phyloP scores from a whole-genome alignment of 2,329 filamentous ascomycete genomes.

The Aspergillus costaricaensis region DNA sequence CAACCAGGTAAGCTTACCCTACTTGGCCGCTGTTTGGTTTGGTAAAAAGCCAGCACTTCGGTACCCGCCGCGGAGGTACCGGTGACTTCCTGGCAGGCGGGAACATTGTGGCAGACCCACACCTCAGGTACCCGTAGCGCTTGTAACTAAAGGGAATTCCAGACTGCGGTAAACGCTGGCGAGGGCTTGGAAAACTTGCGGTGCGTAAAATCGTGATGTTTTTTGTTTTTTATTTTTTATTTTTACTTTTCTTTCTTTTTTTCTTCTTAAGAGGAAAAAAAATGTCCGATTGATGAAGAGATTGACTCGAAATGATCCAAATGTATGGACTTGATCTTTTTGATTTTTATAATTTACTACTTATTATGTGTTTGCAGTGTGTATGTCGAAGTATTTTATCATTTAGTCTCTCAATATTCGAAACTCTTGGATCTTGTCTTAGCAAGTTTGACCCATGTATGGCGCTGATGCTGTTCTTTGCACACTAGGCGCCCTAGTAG shows the following conservation, averaged over 20 bases:
- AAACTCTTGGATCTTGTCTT: neutral
- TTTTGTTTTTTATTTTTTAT: no score
- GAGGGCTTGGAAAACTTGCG: neutral
- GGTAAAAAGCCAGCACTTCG: neutral
- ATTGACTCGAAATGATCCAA: no score
- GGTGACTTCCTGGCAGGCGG: slow-evolving; percentile 19
- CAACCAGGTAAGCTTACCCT: neutral
- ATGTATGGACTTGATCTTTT: no score
- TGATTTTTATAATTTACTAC: no score
- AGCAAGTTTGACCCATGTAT: neutral
- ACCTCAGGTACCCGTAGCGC: slow-evolving; percentile 23
- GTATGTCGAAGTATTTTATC: no score
- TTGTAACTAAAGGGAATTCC: slow-evolving; percentile 12
- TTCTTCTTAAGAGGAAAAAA: neutral
- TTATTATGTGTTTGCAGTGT: no score
- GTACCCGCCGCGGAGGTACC: slow-evolving; percentile 17
- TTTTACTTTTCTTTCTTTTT: no score
- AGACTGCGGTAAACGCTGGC: neutral
- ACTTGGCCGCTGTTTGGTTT: neutral
- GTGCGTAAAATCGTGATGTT: neutral
- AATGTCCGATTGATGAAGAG: no score
- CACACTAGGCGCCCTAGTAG: neutral
- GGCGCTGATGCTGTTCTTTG: neutral
- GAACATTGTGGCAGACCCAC: slow-evolving; percentile 19
- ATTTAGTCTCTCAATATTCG: no score